These are phyloP conservation scores for Petunia hybrid DNA, from an alignment of 305 asterid species.

Conservation along the genomic window DNA sequence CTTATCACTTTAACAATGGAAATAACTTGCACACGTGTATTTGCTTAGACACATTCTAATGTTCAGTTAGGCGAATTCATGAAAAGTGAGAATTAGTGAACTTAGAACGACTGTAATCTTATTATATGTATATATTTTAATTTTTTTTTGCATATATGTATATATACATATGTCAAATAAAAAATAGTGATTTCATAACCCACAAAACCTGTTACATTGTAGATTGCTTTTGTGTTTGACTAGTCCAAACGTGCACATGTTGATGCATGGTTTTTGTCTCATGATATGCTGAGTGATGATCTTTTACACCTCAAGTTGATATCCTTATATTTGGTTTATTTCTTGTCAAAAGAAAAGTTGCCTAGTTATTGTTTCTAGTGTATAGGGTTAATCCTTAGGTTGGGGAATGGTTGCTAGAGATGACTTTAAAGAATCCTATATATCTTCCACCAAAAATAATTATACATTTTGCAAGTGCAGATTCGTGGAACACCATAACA, in stretches of 20 bases:
- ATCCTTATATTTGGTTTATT: not conserved
- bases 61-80: not conserved
- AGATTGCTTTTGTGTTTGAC: not conserved
- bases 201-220: too few species aligned
- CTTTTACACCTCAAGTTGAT: conserved; percentile 13
- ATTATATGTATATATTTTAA: too few species aligned
- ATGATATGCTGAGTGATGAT: conserved; percentile 6
- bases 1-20: conserved; percentile 44
- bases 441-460: conserved; percentile 28
- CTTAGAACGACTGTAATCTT: too few species aligned
- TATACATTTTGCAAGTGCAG: not conserved
- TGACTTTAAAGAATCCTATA: conserved; percentile 20
- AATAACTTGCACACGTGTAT: conserved; percentile 36
- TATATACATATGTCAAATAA: too few species aligned
- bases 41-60: not conserved
- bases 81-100: too few species aligned
- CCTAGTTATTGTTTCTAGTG: conserved; percentile 24
- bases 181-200: too few species aligned
- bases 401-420: not conserved
- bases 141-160: too few species aligned
- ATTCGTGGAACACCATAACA: not conserved
- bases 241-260: conserved; percentile 24
- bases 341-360: not conserved
- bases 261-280: conserved; percentile 5
- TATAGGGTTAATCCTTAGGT: conserved; percentile 30